Evolutionary conservation across 495 filamentous ascomycete genomes (phyloP).

Genomic region (Podospora tetraspora): DNA sequence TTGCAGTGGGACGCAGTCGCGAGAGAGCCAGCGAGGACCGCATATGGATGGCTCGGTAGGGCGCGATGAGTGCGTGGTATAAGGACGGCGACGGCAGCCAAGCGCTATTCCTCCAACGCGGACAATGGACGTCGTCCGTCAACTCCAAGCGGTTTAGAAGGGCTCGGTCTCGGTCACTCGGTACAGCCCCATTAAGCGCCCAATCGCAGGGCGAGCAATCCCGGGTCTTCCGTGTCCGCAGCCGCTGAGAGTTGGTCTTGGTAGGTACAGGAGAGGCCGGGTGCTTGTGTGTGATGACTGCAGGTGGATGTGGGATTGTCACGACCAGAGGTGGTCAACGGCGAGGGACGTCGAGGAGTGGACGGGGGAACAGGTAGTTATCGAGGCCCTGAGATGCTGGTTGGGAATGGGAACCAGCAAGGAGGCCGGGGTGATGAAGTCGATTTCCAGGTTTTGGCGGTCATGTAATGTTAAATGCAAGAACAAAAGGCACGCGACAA

Average conservation of each 20-base stretch:
- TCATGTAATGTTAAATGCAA: not conserved
- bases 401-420: not conserved
- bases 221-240: conserved; percentile 24
- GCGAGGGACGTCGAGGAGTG: not conserved
- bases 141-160: not conserved
- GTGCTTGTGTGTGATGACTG: not conserved
- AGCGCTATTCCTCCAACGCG: not conserved
- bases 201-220: conserved; percentile 19
- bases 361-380: not conserved
- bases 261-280: not conserved
- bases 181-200: conserved; percentile 10
- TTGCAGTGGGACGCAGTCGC: conserved; percentile 14
- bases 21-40: conserved; percentile 12
- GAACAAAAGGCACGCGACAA: not conserved
- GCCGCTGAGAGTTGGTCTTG: not conserved
- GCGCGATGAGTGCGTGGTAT: conserved; percentile 1
- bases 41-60: conserved; percentile 10
- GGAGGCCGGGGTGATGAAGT: not conserved
- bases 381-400: not conserved
- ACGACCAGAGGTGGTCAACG: not conserved
- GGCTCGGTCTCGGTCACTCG: not conserved
- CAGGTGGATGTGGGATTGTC: not conserved
- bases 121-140: not conserved
- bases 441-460: not conserved
- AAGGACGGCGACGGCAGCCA: not conserved